Conservation (phyloP, 23 red algal genomes). For the Gracilaria caudata region DNA sequence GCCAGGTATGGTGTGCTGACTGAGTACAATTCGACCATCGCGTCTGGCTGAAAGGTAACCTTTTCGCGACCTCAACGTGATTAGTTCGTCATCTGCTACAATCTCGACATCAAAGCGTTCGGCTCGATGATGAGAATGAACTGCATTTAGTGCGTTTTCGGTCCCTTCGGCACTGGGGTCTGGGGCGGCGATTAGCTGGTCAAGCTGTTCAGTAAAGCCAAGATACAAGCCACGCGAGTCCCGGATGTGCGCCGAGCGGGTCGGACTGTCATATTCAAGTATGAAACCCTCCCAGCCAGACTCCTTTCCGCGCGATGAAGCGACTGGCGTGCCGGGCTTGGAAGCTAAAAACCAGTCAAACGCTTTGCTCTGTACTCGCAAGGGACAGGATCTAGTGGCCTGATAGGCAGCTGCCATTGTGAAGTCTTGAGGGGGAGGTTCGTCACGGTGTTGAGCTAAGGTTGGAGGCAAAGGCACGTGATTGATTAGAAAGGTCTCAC, state of each 20-base stretch:
- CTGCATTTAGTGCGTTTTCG: neutral
- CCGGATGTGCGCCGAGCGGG: slow-evolving; percentile 30
- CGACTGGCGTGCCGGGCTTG: slow-evolving; percentile 21
- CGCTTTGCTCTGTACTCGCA: slow-evolving; percentile 56
- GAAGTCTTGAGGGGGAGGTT: slow-evolving; percentile 14
- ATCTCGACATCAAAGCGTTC: slow-evolving; percentile 46
- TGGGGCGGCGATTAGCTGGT: slow-evolving; percentile 25
- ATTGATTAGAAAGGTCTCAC: slow-evolving; percentile 63
- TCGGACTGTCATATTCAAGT: slow-evolving; percentile 60
- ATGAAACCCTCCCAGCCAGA: slow-evolving; percentile 56
- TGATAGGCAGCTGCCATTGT: slow-evolving; percentile 47
- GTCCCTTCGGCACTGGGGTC: neutral
- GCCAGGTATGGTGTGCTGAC: slow-evolving; percentile 43
- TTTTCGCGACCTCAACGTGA: slow-evolving; percentile 43
- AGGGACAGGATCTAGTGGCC: slow-evolving; percentile 5
- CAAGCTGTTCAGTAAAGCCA: slow-evolving; percentile 40
- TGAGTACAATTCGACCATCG: slow-evolving; percentile 33
- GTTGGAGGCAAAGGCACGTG: slow-evolving; percentile 44
- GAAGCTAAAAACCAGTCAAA: slow-evolving; percentile 52
- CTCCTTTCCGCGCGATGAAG: slow-evolving; percentile 25
- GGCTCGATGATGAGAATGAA: neutral
- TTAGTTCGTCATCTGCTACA: slow-evolving; percentile 40
- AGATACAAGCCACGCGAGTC: slow-evolving; percentile 52
- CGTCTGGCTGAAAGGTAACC: slow-evolving; percentile 54
- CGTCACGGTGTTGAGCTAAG: neutral